These are phyloP conservation scores for Ziziphus jujuba DNA, from an alignment of 306 rosid species.

Conservation along the genomic window DNA sequence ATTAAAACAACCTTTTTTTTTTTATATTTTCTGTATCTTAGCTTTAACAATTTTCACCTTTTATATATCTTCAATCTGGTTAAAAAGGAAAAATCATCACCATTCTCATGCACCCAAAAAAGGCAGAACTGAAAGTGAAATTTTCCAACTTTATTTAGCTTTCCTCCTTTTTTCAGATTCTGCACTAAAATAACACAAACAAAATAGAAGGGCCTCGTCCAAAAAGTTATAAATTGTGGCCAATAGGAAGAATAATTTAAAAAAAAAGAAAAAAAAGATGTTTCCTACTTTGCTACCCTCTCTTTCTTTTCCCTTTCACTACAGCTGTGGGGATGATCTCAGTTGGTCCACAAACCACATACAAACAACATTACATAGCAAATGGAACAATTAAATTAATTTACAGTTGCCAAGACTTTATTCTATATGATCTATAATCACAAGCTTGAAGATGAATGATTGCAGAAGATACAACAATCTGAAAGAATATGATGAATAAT, in stretches of 20 bases:
- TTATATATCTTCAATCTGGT: background rate
- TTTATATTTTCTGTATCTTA: slow-evolving; percentile 2
- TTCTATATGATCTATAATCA: slow-evolving; percentile 16
- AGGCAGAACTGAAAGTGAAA: no score
- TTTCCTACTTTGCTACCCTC: background rate
- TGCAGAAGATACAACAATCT: slow-evolving; percentile 56
- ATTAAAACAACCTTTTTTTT: slow-evolving; percentile 4
- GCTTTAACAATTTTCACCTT: slow-evolving; percentile 13
- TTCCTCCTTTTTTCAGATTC: no score
- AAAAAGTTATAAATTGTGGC: background rate
- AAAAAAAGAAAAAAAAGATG: background rate
- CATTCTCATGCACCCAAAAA: no score
- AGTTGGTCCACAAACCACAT: slow-evolving; percentile 19
- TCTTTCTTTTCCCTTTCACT: background rate
- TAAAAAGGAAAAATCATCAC: no score
- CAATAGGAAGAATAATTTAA: background rate
- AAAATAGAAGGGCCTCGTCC: background rate
- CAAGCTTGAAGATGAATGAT: slow-evolving; percentile 34
- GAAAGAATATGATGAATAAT: slow-evolving; percentile 53
- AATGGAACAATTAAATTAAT: background rate
- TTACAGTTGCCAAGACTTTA: slow-evolving; percentile 9
- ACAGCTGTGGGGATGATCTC: slow-evolving; percentile 15
- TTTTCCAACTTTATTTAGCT: no score
- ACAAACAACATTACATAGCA: slow-evolving; percentile 19
- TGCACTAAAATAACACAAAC: no score